Evolutionary conservation across 2,329 filamentous ascomycete genomes (phyloP), one percentile per base, ranked within the genome.

Genomic region (Sphaerostilbella broomeana): DNA sequence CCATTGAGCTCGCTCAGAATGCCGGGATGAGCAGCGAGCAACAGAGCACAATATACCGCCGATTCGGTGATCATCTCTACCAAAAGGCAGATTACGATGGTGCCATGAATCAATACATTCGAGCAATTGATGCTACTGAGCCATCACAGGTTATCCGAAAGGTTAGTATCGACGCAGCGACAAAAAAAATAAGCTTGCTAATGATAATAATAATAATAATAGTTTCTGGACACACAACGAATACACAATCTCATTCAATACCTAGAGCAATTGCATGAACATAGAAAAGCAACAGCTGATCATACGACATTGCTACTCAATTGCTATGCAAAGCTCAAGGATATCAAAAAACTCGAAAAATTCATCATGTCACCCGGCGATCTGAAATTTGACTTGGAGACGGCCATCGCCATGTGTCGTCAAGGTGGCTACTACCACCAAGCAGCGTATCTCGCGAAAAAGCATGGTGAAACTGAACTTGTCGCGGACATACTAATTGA

Each of bases 201-300:
- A 19, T 9, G n/a, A n/a, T n/a, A n/a, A n/a, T n/a, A n/a, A n/a
- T n/a, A n/a, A n/a, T n/a, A n/a, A n/a, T 10, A 11, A 12, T 35
- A 89, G 79, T 98, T 94, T 54, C 73, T 98, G 25, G 92, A 98
- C 56, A 97, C 92, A 1, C 92, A 98, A 72, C 77, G 89, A 46
- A 95, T 98, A 62, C 88, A 95, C 53, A 98, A 97, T 56, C 70
- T 98, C 19, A 97, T 98, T 40, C 87, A 94, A 57, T 98, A 97
- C 55, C 72, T 98, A 2, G 94, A 98, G 63, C 88, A 98, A 61
- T 70, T 98, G 12, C 92, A 98, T 55, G 88, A 97, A 47, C 87
- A 94, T 53, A 81, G 90, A 54, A 90, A 83, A 57, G 94, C 92
- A 0, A 95, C 90, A 2, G 83, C 88, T 2, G 92, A 98, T 50